Conservation (phyloP, 2,329 filamentous ascomycete species). For the Venturia pyrina region DNA sequence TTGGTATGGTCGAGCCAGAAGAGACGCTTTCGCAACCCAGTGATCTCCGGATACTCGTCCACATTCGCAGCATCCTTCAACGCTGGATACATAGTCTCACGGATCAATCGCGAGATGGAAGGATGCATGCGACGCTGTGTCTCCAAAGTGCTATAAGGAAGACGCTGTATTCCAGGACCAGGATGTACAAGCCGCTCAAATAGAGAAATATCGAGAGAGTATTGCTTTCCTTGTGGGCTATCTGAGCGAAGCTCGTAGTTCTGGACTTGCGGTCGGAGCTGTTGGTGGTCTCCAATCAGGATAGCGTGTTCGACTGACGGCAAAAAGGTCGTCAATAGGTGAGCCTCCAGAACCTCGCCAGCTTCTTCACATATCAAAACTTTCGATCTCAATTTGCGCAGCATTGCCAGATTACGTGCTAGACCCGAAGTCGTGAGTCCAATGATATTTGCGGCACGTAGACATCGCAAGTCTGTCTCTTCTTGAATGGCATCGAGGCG, state of each 20-base stretch:
- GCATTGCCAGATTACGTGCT: slow-evolving; percentile 26
- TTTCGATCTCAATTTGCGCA: slow-evolving; percentile 42
- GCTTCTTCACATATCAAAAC: slow-evolving; percentile 59
- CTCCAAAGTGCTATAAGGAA: slow-evolving; percentile 13
- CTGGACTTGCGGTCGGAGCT: slow-evolving; percentile 49
- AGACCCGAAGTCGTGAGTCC: slow-evolving; percentile 11
- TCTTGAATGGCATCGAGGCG: slow-evolving; percentile 11
- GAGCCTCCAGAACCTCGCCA: slow-evolving; percentile 56
- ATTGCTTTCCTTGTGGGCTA: not conserved
- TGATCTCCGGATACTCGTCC: slow-evolving; percentile 35
- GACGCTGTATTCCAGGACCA: slow-evolving; percentile 8
- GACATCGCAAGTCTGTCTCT: not conserved
- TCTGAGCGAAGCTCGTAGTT: slow-evolving; percentile 32
- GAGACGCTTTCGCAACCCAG: slow-evolving; percentile 43
- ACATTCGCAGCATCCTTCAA: slow-evolving; percentile 41
- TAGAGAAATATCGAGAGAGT: slow-evolving; percentile 44
- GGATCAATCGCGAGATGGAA: slow-evolving; percentile 48
- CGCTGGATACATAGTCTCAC: slow-evolving; percentile 46
- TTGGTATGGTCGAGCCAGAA: slow-evolving; percentile 55
- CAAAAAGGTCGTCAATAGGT: slow-evolving; percentile 49
- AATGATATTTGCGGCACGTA: slow-evolving; percentile 8
- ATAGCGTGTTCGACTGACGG: slow-evolving; percentile 52
- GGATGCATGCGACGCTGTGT: slow-evolving; percentile 57
- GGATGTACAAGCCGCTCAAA: slow-evolving; percentile 47
- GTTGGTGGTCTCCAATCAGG: slow-evolving; percentile 53